Evolutionary conservation across 768 basidiomycete species (phyloP), one percentile per base, ranked within the genome.

Genomic region (Boletus rubropictus): DNA sequence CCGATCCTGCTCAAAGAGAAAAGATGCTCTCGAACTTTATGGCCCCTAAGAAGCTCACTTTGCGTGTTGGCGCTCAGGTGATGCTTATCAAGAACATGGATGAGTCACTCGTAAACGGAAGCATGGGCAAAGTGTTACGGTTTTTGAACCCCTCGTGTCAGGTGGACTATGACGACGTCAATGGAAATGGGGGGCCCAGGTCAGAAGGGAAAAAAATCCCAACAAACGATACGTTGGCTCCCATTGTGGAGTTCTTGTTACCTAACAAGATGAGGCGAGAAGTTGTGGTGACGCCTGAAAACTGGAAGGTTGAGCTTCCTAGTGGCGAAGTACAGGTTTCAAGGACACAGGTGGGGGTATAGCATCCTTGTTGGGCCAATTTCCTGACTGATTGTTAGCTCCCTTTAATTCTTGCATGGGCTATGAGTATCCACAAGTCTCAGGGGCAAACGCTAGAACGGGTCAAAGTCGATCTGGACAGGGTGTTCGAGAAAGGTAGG

Each of bases 351-450:
- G 89, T 93, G 44, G 22, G 76, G 32, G 21, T 9, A 39, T 64
- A 32, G 39, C 18, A 12, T 39, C 15, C 21, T 20, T 44, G 22
- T 20, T 20, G 11, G 2, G 7, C 15, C 8, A 8, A 15, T 36
- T 47, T 45, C 6, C 41, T 51, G 29, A 58, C n/a, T 3, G 34
- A 14, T 1, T 44, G 8, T 35, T 54, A 94, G 89, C 64, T 95
- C 2, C 91, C 90, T 0, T 63, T 97, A 21, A 93, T 96, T 49
- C 74, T 95, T 32, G 78, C 94, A 0, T 98, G 94, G 95, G 94
- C 95, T 0, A 95, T 97, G 90, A 89, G 86, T 39, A 98, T 98
- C 52, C 96, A 99, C 67, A 99, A 99, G 64, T 89, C 88, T 10
- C 96, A 99, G 65, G 96, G 96, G 9, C 96, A 98, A 65, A 98